Percentiles rank a stretch among this genome's conserved stretches.
Conservation (phyloP, 441 rosid genomes). For the Gossypium lobatum region DNA sequence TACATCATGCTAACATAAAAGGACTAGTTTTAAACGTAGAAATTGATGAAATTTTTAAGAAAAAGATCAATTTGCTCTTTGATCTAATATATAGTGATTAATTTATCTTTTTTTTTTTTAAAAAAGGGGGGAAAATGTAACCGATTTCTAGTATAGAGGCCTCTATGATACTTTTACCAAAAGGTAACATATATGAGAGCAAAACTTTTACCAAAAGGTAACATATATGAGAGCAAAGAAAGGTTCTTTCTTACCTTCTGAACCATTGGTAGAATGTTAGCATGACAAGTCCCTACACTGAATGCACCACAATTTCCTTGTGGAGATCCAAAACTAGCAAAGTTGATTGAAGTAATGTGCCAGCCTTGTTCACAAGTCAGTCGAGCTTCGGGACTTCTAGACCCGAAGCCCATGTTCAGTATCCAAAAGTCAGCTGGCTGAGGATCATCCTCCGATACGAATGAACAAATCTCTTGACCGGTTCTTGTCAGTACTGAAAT, state of each 20-base stretch:
- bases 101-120: no score
- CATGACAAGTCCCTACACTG: slow-evolving; percentile 39
- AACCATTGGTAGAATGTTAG: slow-evolving; percentile 25
- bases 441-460: slow-evolving; percentile 51
- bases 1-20: no score
- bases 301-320: slow-evolving; percentile 48
- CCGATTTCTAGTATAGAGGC: no score
- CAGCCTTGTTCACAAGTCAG: slow-evolving; percentile 50
- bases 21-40: no score
- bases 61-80: no score
- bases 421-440: slow-evolving; percentile 45
- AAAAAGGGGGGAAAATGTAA: not conserved
- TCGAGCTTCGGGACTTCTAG: slow-evolving; percentile 36
- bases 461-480: slow-evolving; percentile 47
- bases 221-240: not conserved
- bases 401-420: slow-evolving; percentile 23
- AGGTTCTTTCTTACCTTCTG: slow-evolving; percentile 31
- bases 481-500: slow-evolving; percentile 31
- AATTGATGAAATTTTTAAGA: no score
- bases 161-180: not conserved
- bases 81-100: no score
- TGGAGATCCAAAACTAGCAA: slow-evolving; percentile 57
- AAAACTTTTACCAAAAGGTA: not conserved
- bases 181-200: not conserved
- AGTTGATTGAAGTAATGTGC: slow-evolving; percentile 40